Percentiles rank a stretch among this genome's conserved stretches.
These are phyloP conservation scores for Xylariaceae sp. DNA, from an alignment of 2,329 filamentous ascomycete species.

Conservation along the genomic window DNA sequence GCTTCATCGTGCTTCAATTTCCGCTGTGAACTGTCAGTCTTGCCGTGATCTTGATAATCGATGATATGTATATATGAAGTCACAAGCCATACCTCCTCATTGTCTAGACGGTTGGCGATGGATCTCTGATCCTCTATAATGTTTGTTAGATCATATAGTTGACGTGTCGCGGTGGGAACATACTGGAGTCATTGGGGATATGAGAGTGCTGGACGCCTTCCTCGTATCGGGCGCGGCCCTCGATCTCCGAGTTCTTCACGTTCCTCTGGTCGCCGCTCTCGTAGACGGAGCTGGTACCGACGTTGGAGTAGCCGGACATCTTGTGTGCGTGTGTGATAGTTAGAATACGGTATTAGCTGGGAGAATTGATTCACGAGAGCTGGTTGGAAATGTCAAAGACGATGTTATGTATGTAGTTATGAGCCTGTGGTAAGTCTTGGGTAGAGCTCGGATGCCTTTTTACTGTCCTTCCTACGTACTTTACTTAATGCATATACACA, in stretches of 20 bases:
- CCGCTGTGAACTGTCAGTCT: slow-evolving; percentile 14
- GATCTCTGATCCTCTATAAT: slow-evolving; percentile 67
- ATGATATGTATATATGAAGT: slow-evolving; percentile 12
- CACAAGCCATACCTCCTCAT: slow-evolving; percentile 58
- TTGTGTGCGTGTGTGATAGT: slow-evolving; percentile 10
- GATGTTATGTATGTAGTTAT: background rate
- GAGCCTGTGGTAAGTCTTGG: background rate
- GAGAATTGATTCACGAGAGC: background rate
- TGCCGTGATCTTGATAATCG: background rate
- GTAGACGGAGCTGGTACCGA: slow-evolving; percentile 69
- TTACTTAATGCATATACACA: no score
- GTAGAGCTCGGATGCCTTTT: background rate
- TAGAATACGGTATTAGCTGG: background rate
- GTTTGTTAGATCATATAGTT: slow-evolving; percentile 19
- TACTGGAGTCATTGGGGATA: slow-evolving; percentile 71
- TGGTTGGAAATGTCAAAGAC: background rate
- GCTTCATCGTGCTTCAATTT: slow-evolving; percentile 44
- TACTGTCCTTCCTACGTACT: background rate
- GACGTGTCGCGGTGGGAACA: background rate
- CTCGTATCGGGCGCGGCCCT: slow-evolving; percentile 63
- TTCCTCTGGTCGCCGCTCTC: slow-evolving; percentile 79
- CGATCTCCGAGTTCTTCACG: slow-evolving; percentile 53
- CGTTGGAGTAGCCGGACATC: slow-evolving; percentile 58
- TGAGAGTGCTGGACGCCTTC: slow-evolving; percentile 75
- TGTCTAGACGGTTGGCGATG: slow-evolving; percentile 71